Conservation (phyloP, 2,329 filamentous ascomycete species). For the Verticillium tricorpus region DNA sequence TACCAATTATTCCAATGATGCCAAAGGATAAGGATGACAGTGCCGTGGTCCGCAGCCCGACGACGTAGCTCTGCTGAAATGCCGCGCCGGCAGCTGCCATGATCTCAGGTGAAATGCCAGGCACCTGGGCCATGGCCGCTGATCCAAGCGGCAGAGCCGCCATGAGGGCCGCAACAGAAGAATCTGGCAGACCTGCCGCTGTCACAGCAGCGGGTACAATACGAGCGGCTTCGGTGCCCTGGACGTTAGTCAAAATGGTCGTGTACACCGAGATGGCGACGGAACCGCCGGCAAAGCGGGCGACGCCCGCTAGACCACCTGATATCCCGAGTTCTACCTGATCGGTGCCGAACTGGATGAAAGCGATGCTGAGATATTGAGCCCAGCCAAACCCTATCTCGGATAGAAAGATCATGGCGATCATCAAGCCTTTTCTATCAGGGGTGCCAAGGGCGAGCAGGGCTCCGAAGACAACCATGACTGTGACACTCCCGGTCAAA, state of each 20-base stretch:
- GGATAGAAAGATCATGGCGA: constrained; percentile 41
- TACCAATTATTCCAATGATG: constrained; percentile 23
- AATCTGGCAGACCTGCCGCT: constrained; percentile 26
- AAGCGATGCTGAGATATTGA: constrained; percentile 41
- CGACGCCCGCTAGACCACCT: constrained; percentile 36
- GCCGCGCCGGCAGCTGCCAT: constrained; percentile 21
- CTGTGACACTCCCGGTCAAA: constrained; percentile 32
- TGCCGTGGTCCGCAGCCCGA: constrained; percentile 22
- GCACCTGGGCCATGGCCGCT: constrained; percentile 17
- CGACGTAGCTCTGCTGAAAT: constrained; percentile 25
- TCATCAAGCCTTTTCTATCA: constrained; percentile 36
- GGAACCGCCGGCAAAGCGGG: constrained; percentile 36
- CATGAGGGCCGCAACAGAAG: constrained; percentile 23
- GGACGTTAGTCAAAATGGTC: constrained; percentile 33
- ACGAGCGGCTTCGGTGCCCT: constrained; percentile 21
- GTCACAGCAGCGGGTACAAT: constrained; percentile 29
- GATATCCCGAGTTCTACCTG: constrained; percentile 42
- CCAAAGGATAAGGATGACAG: constrained; percentile 24
- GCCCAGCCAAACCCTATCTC: constrained; percentile 42
- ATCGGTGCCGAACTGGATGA: constrained; percentile 43
- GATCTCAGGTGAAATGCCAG: constrained; percentile 19
- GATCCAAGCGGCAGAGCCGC: constrained; percentile 20
- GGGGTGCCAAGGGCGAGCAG: constrained; percentile 38
- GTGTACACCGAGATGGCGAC: constrained; percentile 36
- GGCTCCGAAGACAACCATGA: constrained; percentile 44